Percentiles rank a stretch among this genome's conserved stretches.
Conservation (phyloP, 345 rosid species). For the Pseudoturritis turrita region DNA sequence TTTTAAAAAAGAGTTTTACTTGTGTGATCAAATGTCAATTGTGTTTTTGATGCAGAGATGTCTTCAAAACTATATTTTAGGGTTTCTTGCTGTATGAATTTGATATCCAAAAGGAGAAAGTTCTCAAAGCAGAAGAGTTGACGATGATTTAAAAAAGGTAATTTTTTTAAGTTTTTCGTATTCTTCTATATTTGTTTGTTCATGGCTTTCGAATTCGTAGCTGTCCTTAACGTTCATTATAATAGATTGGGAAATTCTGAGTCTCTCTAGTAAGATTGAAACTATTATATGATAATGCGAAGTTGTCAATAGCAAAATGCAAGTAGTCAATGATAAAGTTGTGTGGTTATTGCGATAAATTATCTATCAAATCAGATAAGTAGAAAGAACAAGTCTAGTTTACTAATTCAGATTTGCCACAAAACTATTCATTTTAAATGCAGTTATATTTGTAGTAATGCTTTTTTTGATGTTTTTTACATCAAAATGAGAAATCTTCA, state of each 20-base stretch:
- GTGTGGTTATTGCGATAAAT: slow-evolving; percentile 1
- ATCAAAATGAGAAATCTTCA: slow-evolving; percentile 12
- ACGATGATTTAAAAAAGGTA: neutral
- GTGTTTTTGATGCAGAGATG: neutral
- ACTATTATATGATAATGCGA: neutral
- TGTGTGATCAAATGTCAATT: slow-evolving; percentile 13
- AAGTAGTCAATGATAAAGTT: slow-evolving; percentile 20
- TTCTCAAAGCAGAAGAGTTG: slow-evolving; percentile 19
- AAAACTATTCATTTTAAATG: neutral
- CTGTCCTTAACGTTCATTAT: neutral
- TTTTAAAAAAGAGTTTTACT: slow-evolving; percentile 9
- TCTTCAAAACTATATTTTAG: neutral
- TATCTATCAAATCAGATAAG: slow-evolving; percentile 10
- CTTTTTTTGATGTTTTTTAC: neutral
- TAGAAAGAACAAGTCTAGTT: slow-evolving; percentile 28
- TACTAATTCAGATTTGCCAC: slow-evolving; percentile 15
- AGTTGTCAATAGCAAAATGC: neutral
- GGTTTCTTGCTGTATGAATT: neutral
- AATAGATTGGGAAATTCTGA: neutral
- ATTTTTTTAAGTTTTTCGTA: neutral
- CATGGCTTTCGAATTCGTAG: slow-evolving; percentile 7
- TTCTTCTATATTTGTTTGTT: slow-evolving; percentile 2
- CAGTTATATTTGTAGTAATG: neutral
- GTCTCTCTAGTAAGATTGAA: neutral
- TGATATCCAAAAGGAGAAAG: slow-evolving; percentile 7